Base-by-base conservation (phyloP, 192 early-diverging fungal species). In the Tieghemiomyces parasiticus region DNA sequence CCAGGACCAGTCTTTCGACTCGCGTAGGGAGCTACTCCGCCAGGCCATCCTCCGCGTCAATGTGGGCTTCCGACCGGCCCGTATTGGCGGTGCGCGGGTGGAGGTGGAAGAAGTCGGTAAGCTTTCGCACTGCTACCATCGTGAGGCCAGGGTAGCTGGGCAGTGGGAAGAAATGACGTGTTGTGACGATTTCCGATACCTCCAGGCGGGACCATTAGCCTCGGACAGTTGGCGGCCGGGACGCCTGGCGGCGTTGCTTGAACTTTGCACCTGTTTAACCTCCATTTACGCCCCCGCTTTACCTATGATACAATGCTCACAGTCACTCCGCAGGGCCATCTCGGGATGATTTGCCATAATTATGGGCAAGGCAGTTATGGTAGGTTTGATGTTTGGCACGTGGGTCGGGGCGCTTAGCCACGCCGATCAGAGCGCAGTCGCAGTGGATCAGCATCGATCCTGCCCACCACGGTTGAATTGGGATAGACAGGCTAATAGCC, bases 311-410 rank as follows among this genome's bases (percentile, higher is more conserved):
- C n/a, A n/a, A n/a, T 60, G 35, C 33, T 31, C 55, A 10, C 24
- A 45, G 61, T 44, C 38, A 66, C 49, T 22, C 31, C 65, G 20
- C 38, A 48, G 19, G 76, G 72, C 14, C 65, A 69, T 51, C 56
- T 58, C 4, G 54, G 77, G n/a, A 20, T 76, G 1, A 64, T 81
- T 3, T 74, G 72, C 30, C 80, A 81, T 59, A 75, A 73, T 51
- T 81, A 81, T 60, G 80, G 80, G 2, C 80, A 81, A 60, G 75
- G 67, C 20, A 72, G 75, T 1, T 79, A 66, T 67, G 80, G 74
- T 68, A 74, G 61, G 61, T 35, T 25, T n/a, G n/a, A n/a, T n/a
- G n/a, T n/a, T n/a, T n/a, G n/a, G n/a, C n/a, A 61, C 38, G n/a
- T 32, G 2, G 30, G 49, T 35, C 46, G 30, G 42, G 34, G 4